Conservation (phyloP, 805 yeast species). For the Lachancea cidri region DNA sequence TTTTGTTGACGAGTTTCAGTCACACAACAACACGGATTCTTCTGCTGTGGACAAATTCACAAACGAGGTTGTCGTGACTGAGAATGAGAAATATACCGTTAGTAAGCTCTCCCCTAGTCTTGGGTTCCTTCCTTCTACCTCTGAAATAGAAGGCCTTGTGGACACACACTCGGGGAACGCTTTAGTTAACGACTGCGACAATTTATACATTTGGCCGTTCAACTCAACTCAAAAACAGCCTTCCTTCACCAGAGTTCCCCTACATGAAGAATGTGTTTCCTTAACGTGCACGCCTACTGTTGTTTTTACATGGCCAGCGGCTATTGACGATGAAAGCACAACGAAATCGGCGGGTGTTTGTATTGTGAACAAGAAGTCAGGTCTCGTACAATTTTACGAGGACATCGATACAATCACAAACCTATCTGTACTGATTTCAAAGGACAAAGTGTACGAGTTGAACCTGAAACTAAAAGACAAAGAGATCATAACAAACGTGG, state of each 20-base stretch:
- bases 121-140: slow-evolving; percentile 11
- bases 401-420: slow-evolving; percentile 46
- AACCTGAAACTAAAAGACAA: slow-evolving; percentile 20
- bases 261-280: slow-evolving; percentile 22
- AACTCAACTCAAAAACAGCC: slow-evolving; percentile 58
- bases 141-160: slow-evolving; percentile 37
- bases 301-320: slow-evolving; percentile 29
- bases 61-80: slow-evolving; percentile 21
- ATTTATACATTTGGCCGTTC: slow-evolving; percentile 66
- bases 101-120: slow-evolving; percentile 19
- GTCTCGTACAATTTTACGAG: slow-evolving; percentile 64
- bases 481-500: slow-evolving; percentile 54
- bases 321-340: slow-evolving; percentile 18
- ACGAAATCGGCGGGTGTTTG: slow-evolving; percentile 60
- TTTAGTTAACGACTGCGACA: slow-evolving; percentile 42
- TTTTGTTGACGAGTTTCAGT: slow-evolving; percentile 8
- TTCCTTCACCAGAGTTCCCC: slow-evolving; percentile 21
- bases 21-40: slow-evolving; percentile 5
- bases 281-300: slow-evolving; percentile 20
- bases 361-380: slow-evolving; percentile 53
- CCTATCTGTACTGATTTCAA: slow-evolving; percentile 24
- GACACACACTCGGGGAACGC: slow-evolving; percentile 47
- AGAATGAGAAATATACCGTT: slow-evolving; percentile 29
- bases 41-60: slow-evolving; percentile 5
- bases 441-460: slow-evolving; percentile 22